phyloP scores from a whole-genome alignment of 352 stramenopile species.

The Globisporangium takayamanum region DNA sequence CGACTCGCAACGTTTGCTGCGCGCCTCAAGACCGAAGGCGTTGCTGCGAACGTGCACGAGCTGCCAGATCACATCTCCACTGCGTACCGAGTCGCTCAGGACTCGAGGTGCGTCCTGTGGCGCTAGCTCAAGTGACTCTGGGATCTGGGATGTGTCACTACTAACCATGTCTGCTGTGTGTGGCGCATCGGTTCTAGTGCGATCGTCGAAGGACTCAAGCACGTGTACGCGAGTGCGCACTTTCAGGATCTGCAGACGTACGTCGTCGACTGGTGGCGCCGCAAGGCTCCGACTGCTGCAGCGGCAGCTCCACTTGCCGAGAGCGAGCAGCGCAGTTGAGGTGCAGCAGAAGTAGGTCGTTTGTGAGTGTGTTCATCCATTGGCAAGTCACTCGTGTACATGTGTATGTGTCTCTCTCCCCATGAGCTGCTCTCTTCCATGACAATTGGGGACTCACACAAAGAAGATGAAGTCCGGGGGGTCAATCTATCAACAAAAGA shows the following conservation, averaged over 20 bases:
- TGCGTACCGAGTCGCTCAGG: slow-evolving; percentile 1
- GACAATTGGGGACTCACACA: too few relatives aligned
- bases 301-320: neutral
- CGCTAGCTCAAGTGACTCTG: neutral
- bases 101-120: slow-evolving; percentile 15
- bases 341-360: too few relatives aligned
- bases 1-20: slow-evolving; percentile 7
- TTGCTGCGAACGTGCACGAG: slow-evolving; percentile 16
- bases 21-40: slow-evolving; percentile 8
- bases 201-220: slow-evolving; percentile 50
- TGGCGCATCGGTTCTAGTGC: slow-evolving; percentile 13
- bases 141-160: neutral
- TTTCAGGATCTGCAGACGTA: slow-evolving; percentile 37
- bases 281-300: neutral
- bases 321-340: neutral
- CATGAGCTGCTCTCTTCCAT: too few relatives aligned
- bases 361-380: too few relatives aligned
- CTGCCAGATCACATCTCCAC: slow-evolving; percentile 19
- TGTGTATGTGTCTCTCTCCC: too few relatives aligned
- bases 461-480: too few relatives aligned
- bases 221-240: slow-evolving; percentile 47
- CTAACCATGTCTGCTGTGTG: too few relatives aligned
- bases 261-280: slow-evolving; percentile 40
- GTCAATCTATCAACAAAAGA: neutral
- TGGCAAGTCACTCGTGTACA: too few relatives aligned